Percentiles rank a stretch among this genome's conserved stretches.
Evolutionary conservation across 371 early-diverging fungal species (phyloP).

Genomic region (Lichtheimia corymbifera): DNA sequence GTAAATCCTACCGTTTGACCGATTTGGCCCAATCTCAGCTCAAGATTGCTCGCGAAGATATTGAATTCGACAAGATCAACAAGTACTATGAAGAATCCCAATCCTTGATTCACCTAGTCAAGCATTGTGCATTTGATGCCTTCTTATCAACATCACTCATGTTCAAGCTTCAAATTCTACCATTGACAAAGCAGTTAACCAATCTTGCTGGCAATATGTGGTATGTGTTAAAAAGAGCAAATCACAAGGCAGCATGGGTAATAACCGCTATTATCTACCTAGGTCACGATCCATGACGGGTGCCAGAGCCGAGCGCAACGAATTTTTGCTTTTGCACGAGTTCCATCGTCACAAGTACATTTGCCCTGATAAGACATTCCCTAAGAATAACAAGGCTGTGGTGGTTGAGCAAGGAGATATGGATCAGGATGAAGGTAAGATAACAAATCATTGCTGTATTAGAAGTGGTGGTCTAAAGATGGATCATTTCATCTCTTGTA

Average conservation of each 20-base stretch:
- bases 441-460: neutral
- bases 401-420: slow-evolving; percentile 46
- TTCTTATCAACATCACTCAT: slow-evolving; percentile 81
- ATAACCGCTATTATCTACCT: neutral
- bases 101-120: slow-evolving; percentile 67
- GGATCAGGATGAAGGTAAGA: slow-evolving; percentile 49
- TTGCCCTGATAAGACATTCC: slow-evolving; percentile 81
- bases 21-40: slow-evolving; percentile 79
- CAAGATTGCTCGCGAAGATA: slow-evolving; percentile 80
- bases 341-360: slow-evolving; percentile 91
- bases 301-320: slow-evolving; percentile 98
- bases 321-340: slow-evolving; percentile 96
- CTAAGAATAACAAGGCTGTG: slow-evolving; percentile 20
- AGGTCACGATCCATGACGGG: slow-evolving; percentile 86
- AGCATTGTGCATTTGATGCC: slow-evolving; percentile 85
- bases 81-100: slow-evolving; percentile 66
- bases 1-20: slow-evolving; percentile 87
- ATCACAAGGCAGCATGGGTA: no score
- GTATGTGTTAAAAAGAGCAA: slow-evolving; percentile 31
- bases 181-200: slow-evolving; percentile 95
- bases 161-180: slow-evolving; percentile 87
- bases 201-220: slow-evolving; percentile 94
- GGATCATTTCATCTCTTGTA: neutral
- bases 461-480: neutral
- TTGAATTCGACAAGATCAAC: slow-evolving; percentile 81